These are phyloP conservation scores for Irpex sp. DNA, from an alignment of 1,284 basidiomycete genomes.

Conservation along the genomic window DNA sequence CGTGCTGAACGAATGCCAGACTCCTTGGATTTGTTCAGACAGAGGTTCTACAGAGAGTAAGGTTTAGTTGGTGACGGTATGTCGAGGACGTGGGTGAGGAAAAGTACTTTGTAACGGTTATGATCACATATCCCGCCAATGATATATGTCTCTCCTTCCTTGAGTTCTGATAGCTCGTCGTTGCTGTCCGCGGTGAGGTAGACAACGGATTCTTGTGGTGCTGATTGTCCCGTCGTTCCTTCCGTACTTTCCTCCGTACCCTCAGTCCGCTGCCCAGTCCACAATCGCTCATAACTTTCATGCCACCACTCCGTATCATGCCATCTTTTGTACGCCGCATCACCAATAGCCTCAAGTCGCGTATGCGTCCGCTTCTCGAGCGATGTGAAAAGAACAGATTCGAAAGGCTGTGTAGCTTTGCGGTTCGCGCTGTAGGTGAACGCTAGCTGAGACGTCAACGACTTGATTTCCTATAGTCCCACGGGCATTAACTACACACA, in stretches of 20 bases:
- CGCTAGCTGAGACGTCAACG: slow-evolving; percentile 83
- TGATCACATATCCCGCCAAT: slow-evolving; percentile 97
- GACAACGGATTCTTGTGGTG: slow-evolving; percentile 55
- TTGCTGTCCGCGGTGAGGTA: slow-evolving; percentile 96
- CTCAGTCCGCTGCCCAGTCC: slow-evolving; percentile 34
- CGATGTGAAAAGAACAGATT: slow-evolving; percentile 73
- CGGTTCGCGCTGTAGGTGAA: slow-evolving; percentile 90
- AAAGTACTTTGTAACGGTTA: slow-evolving; percentile 89
- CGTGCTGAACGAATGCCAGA: slow-evolving; percentile 82
- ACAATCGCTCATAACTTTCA: slow-evolving; percentile 68
- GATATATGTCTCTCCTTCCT: slow-evolving; percentile 86
- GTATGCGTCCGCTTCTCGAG: slow-evolving; percentile 67
- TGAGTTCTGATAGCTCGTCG: slow-evolving; percentile 79
- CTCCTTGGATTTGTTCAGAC: slow-evolving; percentile 80
- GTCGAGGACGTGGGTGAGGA: slow-evolving; percentile 1
- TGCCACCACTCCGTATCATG: slow-evolving; percentile 78
- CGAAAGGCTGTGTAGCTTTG: slow-evolving; percentile 67
- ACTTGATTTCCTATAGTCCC: slow-evolving; percentile 74
- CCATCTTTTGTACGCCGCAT: slow-evolving; percentile 80
- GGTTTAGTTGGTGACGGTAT: neutral
- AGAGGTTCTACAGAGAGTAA: slow-evolving; percentile 65
- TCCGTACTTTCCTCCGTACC: slow-evolving; percentile 7
- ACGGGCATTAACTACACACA: neutral
- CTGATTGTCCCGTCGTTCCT: slow-evolving; percentile 11
- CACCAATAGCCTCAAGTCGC: slow-evolving; percentile 67